phyloP scores from a whole-genome alignment of 345 rosid genomes.

The Arabidopsis arenosa region DNA sequence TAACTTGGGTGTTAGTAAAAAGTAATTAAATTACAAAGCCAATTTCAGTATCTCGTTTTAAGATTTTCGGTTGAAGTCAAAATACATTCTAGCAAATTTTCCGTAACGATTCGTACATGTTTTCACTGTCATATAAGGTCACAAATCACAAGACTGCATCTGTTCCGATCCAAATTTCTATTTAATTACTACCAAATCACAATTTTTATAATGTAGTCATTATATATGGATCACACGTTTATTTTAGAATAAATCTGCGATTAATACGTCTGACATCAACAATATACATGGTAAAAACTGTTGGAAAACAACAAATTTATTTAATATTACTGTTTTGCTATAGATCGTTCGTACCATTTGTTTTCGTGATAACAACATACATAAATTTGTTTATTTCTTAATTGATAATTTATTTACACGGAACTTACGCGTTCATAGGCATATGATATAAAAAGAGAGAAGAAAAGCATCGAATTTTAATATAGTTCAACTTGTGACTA shows the following conservation, averaged over 20 bases:
- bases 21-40: neutral
- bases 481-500: slow-evolving; percentile 47
- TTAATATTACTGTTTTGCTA: neutral
- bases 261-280: slow-evolving; percentile 19
- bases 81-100: slow-evolving; percentile 6
- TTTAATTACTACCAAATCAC: slow-evolving; percentile 7
- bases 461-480: slow-evolving; percentile 31
- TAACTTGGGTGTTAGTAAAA: neutral
- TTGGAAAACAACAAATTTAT: neutral
- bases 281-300: slow-evolving; percentile 22
- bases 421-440: slow-evolving; percentile 29
- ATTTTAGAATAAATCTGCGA: neutral
- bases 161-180: slow-evolving; percentile 7
- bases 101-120: slow-evolving; percentile 46
- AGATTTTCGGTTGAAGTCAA: neutral
- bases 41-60: neutral
- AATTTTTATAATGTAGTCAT: neutral
- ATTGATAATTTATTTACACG: slow-evolving; percentile 5
- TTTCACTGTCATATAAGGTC: slow-evolving; percentile 31
- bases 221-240: slow-evolving; percentile 1
- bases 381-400: neutral
- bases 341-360: neutral
- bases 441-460: neutral
- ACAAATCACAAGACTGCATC: slow-evolving; percentile 30
- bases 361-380: neutral